A percentile compares a stretch with the other conserved stretches of the same genome.
These are phyloP conservation scores for Pistacia integerrima DNA, from an alignment of 345 rosid genomes.

Conservation along the genomic window DNA sequence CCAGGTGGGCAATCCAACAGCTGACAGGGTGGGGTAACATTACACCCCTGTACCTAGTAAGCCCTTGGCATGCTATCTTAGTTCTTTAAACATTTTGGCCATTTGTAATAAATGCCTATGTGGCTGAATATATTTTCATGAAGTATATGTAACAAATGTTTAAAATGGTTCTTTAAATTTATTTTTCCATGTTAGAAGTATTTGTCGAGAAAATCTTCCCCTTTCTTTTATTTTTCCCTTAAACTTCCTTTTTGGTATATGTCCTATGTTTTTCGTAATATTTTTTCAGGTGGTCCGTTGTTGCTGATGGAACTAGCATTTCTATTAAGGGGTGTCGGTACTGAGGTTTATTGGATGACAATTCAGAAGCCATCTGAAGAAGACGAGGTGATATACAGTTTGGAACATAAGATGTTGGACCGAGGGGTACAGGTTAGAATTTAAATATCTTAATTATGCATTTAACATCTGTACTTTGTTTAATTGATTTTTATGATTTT, in stretches of 20 bases:
- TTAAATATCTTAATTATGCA: background rate
- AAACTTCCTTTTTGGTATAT: background rate
- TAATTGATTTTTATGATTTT: background rate
- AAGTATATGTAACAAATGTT: too few relatives aligned
- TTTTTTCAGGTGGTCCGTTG: slow-evolving; percentile 53
- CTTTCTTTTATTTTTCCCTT: background rate
- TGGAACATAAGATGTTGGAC: slow-evolving; percentile 58
- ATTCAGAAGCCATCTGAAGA: slow-evolving; percentile 38
- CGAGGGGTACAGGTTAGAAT: slow-evolving; percentile 48
- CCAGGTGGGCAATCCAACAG: too few relatives aligned
- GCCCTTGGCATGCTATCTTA: background rate
- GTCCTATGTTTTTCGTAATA: background rate
- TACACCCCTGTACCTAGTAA: too few relatives aligned
- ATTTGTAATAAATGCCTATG: background rate
- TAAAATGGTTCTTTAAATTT: background rate
- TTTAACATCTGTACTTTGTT: background rate
- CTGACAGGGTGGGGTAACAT: too few relatives aligned
- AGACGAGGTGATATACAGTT: slow-evolving; percentile 47
- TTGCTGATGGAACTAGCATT: slow-evolving; percentile 58
- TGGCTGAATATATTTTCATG: background rate
- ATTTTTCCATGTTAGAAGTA: slow-evolving; percentile 9
- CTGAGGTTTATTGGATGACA: slow-evolving; percentile 55
- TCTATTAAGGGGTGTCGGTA: slow-evolving; percentile 53
- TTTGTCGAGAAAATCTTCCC: background rate
- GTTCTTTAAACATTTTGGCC: background rate